These are phyloP conservation scores for Cyberlindnera mrakii DNA, from an alignment of 805 yeast genomes.

Conservation along the genomic window DNA sequence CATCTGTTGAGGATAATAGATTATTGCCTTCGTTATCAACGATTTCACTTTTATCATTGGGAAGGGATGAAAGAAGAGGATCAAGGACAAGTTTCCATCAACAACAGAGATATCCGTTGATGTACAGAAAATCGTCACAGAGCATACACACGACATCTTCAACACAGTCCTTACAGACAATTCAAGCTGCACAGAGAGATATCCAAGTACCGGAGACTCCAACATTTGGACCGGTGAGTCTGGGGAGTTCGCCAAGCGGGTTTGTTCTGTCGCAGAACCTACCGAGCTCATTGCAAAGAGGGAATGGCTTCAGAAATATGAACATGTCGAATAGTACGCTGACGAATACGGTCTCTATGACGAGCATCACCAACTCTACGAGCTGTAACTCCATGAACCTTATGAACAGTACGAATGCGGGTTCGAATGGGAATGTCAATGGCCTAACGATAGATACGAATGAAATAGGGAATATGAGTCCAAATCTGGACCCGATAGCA, in stretches of 20 bases:
- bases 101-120: conserved; percentile 17
- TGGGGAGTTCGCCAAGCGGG: conserved; percentile 18
- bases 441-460: neutral
- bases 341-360: too few species aligned
- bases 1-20: conserved; percentile 14
- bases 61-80: conserved; percentile 7
- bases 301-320: conserved; percentile 12
- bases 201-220: conserved; percentile 18
- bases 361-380: too few species aligned
- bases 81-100: conserved; percentile 12
- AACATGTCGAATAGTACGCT: too few species aligned
- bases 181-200: conserved; percentile 6
- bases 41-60: conserved; percentile 20
- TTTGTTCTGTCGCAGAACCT: conserved; percentile 16
- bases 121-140: conserved; percentile 8
- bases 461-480: conserved; percentile 14
- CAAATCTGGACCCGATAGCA: conserved; percentile 15
- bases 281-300: conserved; percentile 15
- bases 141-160: conserved; percentile 1
- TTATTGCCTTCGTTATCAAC: conserved; percentile 18
- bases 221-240: conserved; percentile 18
- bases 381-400: too few species aligned
- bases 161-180: conserved; percentile 10
- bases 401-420: too few species aligned
- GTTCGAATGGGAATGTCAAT: conserved; percentile 8